Conservation (phyloP, 1,284 basidiomycete genomes). For the Cryptococcus floricola region DNA sequence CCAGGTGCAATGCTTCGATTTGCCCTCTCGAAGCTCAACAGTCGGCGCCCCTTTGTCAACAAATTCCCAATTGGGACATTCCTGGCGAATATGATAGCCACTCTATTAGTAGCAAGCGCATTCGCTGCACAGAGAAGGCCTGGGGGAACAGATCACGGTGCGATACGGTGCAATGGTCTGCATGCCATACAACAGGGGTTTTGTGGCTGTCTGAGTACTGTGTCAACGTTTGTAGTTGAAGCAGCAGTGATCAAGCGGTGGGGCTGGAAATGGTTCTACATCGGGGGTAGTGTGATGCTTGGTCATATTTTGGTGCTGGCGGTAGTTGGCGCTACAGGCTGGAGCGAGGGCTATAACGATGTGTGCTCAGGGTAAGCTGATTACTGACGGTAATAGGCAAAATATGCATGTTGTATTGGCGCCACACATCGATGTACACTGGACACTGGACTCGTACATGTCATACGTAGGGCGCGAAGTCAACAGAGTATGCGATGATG, state of each 20-base stretch:
- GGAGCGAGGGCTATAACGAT: slow-evolving; percentile 49
- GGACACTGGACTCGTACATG: background rate
- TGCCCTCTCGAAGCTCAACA: slow-evolving; percentile 70
- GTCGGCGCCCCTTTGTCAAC: slow-evolving; percentile 50
- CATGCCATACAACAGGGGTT: slow-evolving; percentile 85
- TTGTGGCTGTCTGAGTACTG: slow-evolving; percentile 89
- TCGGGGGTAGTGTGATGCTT: slow-evolving; percentile 61
- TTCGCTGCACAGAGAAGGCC: slow-evolving; percentile 64
- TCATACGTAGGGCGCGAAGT: background rate
- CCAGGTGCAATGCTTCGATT: slow-evolving; percentile 85
- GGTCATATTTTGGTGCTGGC: slow-evolving; percentile 70
- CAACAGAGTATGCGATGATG: background rate
- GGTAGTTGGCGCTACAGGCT: slow-evolving; percentile 70
- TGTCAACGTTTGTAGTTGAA: slow-evolving; percentile 90
- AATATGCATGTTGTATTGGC: background rate
- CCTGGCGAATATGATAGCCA: slow-evolving; percentile 75
- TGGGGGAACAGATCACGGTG: slow-evolving; percentile 10
- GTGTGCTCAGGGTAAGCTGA: slow-evolving; percentile 16
- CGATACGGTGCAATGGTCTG: slow-evolving; percentile 62
- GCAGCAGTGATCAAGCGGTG: slow-evolving; percentile 57
- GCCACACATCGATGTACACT: background rate
- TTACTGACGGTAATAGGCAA: no score
- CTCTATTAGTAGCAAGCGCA: slow-evolving; percentile 67
- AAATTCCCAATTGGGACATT: slow-evolving; percentile 84
- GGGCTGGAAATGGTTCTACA: slow-evolving; percentile 59